These are phyloP conservation scores for Kurtzmaniella natalensis DNA, from an alignment of 1,139 yeast species.

Conservation along the genomic window DNA sequence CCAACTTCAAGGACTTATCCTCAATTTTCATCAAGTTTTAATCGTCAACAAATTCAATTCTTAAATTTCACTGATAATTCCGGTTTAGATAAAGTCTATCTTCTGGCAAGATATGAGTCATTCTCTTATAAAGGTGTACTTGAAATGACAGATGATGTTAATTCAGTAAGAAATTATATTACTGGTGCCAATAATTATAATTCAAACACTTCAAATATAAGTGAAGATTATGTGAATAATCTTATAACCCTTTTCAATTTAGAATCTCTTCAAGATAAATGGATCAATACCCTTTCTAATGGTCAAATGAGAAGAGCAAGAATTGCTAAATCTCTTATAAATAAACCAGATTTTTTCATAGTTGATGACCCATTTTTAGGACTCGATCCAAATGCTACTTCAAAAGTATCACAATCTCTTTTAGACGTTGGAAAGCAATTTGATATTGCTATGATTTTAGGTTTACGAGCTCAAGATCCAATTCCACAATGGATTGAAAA, in stretches of 20 bases:
- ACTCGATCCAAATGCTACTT: constrained; percentile 71
- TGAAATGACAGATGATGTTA: constrained; percentile 67
- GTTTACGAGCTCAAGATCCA: constrained; percentile 70
- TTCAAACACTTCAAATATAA: constrained; percentile 17
- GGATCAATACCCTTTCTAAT: constrained; percentile 86
- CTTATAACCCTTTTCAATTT: constrained; percentile 53
- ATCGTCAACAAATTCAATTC: constrained; percentile 26
- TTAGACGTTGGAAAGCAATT: constrained; percentile 21
- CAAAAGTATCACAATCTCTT: constrained; percentile 48
- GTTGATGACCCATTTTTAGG: constrained; percentile 94
- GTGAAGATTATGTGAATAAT: constrained; percentile 29
- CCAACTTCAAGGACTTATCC: constrained; percentile 56
- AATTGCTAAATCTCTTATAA: constrained; percentile 67
- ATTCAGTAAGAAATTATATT: constrained; percentile 60
- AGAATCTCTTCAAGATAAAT: constrained; percentile 54
- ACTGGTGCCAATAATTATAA: constrained; percentile 49
- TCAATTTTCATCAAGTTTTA: constrained; percentile 27
- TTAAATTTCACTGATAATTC: constrained; percentile 59
- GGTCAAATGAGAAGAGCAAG: constrained; percentile 93
- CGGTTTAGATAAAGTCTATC: constrained; percentile 63
- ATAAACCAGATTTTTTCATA: constrained; percentile 60
- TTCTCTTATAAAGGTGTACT: constrained; percentile 52
- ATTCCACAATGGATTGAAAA: constrained; percentile 79
- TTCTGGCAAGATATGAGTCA: constrained; percentile 86
- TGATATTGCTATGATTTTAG: constrained; percentile 50